phyloP scores from a whole-genome alignment of 495 filamentous ascomycete genomes.

The Neurospora pannonica region DNA sequence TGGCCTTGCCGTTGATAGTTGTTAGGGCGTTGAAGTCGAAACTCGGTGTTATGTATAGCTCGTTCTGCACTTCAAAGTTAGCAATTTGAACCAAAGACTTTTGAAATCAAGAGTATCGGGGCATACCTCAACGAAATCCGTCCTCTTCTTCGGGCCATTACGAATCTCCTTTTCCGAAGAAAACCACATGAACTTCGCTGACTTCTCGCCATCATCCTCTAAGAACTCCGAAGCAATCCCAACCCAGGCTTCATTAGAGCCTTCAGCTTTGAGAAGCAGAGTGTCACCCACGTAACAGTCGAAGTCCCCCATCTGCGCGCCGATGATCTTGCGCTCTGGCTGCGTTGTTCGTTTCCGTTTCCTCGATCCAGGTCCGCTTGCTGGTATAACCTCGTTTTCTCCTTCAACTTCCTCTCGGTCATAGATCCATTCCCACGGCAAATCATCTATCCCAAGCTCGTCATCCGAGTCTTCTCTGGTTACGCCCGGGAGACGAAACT shows the following conservation, averaged over 20 bases:
- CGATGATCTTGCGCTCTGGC: constrained; percentile 49
- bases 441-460: constrained; percentile 74
- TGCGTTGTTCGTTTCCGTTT: constrained; percentile 28
- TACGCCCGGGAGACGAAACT: constrained; percentile 34
- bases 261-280: constrained; percentile 76
- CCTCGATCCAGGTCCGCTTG: constrained; percentile 11
- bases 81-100: not conserved
- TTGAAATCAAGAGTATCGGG: not conserved
- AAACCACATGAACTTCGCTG: constrained; percentile 81
- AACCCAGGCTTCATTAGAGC: constrained; percentile 74
- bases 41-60: constrained; percentile 80
- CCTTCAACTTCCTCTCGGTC: constrained; percentile 15
- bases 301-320: constrained; percentile 78
- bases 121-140: constrained; percentile 61
- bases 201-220: constrained; percentile 54
- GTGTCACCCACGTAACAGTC: constrained; percentile 73
- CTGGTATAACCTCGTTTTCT: constrained; percentile 8
- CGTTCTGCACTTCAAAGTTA: constrained; percentile 44
- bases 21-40: constrained; percentile 79
- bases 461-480: constrained; percentile 83
- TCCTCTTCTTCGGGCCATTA: constrained; percentile 70
- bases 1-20: constrained; percentile 84
- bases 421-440: constrained; percentile 93
- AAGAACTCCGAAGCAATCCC: constrained; percentile 76
- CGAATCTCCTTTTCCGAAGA: constrained; percentile 81